Evolutionary conservation across 179 eudicot genomes (phyloP).

Genomic region (Spinacia oleracea): DNA sequence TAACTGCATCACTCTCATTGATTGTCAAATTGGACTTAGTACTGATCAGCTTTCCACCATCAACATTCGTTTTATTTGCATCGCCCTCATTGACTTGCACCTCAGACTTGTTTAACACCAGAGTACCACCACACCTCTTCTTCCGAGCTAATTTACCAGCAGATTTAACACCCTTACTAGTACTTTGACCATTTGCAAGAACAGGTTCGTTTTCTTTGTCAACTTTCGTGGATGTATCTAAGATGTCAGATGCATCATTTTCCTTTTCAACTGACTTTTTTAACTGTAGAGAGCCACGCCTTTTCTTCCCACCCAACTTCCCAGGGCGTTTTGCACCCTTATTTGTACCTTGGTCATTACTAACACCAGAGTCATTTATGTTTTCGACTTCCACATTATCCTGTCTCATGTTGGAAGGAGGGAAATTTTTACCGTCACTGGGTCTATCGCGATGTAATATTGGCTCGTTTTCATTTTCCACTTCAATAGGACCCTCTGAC

Average conservation of each 20-base stretch:
- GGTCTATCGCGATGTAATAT: conserved; percentile 23
- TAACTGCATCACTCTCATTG: no score
- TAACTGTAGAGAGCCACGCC: conserved; percentile 28
- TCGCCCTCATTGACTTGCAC: no score
- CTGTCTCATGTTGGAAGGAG: conserved; percentile 8
- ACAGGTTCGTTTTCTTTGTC: conserved; percentile 22
- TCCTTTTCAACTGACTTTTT: conserved; percentile 46
- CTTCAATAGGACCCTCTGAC: conserved; percentile 33
- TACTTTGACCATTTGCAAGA: no score
- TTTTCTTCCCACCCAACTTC: conserved; percentile 31
- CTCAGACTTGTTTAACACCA: no score
- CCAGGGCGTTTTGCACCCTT: conserved; percentile 11
- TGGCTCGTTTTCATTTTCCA: conserved; percentile 51
- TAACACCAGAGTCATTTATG: conserved; percentile 22
- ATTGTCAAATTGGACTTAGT: no score
- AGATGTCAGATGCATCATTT: conserved; percentile 26
- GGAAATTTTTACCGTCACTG: conserved; percentile 22
- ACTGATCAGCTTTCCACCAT: no score
- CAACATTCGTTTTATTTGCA: no score
- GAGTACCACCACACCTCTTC: no score
- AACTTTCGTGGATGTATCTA: not conserved
- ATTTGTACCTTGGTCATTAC: conserved; percentile 12
- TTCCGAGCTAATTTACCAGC: no score
- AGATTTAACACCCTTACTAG: no score
- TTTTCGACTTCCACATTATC: conserved; percentile 3